Base-by-base conservation (phyloP, 768 basidiomycete species). In the Lactarius psammicola region DNA sequence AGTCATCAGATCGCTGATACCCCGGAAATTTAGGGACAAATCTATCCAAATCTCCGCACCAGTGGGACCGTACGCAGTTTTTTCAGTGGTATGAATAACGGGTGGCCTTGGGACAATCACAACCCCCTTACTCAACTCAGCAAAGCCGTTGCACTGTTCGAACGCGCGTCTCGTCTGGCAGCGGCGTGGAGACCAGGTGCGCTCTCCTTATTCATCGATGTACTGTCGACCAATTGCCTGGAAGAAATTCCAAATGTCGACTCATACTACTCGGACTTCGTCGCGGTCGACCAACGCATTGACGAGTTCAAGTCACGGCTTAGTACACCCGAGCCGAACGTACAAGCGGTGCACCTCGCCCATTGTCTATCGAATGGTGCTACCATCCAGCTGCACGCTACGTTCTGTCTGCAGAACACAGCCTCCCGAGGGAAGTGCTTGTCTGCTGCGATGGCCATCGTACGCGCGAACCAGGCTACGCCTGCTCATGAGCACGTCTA, bases 141-240 rank as follows among this genome's bases (percentile, higher is more conserved):
- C 63, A 87, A 87, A 68, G 85, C 86, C 1, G 79, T 82, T 7
- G 80, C 86, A 28, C 75, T 88, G 49, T 83, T 87, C 63, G 86
- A 87, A 69, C 79, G 82, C 28, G 83, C 87, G 10, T 78, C 82
- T 9, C 81, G 82, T 56, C 74, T 89, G 20, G 80, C 81, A 8
- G 81, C 74, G 31, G 75, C 76, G 30, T 76, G 76, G 71, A 68
- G 71, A 42, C 72, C 73, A 30, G 69, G 76, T 77, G 66, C 66
- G 72, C 55, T 36, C 28, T n/a, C n/a, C 20, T 26, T 60, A 33
- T 28, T 15, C 18, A 38, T 44, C 26, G 20, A 33, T 15, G 18
- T 28, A 49, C 31, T 4, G 38, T 31, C 36, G 28, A 30, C 53
- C 63, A 20, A 61, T 34, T 4, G 18, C 17, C 36, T 4, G 23